These are phyloP conservation scores for Botrytis fragariae DNA, from an alignment of 2,329 filamentous ascomycete species.

Conservation along the genomic window DNA sequence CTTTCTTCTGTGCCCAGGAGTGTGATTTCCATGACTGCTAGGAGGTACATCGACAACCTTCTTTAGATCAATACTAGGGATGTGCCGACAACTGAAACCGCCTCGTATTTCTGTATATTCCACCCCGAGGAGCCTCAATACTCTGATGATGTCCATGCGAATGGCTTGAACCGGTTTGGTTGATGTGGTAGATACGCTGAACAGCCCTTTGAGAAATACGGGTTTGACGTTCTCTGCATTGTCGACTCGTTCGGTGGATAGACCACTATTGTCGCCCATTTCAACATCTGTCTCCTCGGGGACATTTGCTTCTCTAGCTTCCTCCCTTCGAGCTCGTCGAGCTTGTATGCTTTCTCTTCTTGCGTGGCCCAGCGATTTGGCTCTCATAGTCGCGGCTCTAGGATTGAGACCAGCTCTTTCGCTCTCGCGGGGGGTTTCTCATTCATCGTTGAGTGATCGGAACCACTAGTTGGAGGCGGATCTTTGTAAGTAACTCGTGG, in stretches of 20 bases:
- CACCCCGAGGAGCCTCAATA: conserved; percentile 83
- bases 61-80: conserved; percentile 84
- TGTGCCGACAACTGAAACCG: conserved; percentile 85
- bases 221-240: conserved; percentile 84
- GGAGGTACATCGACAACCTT: conserved; percentile 61
- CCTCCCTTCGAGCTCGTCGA: conserved; percentile 71
- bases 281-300: conserved; percentile 90
- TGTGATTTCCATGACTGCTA: conserved; percentile 51
- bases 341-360: conserved; percentile 90
- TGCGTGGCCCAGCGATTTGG: conserved; percentile 86
- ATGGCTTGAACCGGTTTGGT: conserved; percentile 86
- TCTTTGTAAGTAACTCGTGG: conserved; percentile 55
- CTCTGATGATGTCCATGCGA: conserved; percentile 83
- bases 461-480: conserved; percentile 72
- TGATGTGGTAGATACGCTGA: conserved; percentile 95
- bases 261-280: conserved; percentile 58
- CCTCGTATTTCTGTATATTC: conserved; percentile 90
- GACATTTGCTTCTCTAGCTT: conserved; percentile 71
- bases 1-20: conserved; percentile 65
- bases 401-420: conserved; percentile 48
- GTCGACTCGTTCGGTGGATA: conserved; percentile 59
- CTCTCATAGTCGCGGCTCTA: conserved; percentile 64
- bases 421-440: conserved; percentile 48
- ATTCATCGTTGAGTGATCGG: conserved; percentile 64
- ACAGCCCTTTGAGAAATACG: conserved; percentile 92